phyloP scores from a whole-genome alignment of 2,329 filamentous ascomycete species.

The Magnaporthiopsis rhizophila region DNA sequence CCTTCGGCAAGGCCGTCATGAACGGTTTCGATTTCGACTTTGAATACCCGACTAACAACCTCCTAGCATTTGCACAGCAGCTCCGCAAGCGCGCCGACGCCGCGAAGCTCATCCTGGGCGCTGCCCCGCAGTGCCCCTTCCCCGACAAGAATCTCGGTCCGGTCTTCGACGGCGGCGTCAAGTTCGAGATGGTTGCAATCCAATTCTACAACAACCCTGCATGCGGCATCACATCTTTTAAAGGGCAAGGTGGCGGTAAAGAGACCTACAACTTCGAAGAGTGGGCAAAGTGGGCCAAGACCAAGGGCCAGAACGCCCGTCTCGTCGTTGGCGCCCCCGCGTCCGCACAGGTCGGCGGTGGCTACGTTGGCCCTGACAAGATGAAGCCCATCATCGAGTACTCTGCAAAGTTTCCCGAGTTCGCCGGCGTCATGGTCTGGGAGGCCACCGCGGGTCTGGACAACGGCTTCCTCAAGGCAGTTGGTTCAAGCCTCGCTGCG shows the following conservation, averaged over 20 bases:
- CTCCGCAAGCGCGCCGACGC: slow-evolving; percentile 50
- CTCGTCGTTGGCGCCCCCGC: slow-evolving; percentile 56
- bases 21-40: slow-evolving; percentile 77
- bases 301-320: slow-evolving; percentile 49
- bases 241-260: slow-evolving; percentile 28
- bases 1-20: slow-evolving; percentile 57
- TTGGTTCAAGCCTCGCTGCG: slow-evolving; percentile 47
- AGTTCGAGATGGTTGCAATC: slow-evolving; percentile 53
- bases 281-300: slow-evolving; percentile 57
- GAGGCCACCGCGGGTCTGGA: slow-evolving; percentile 51
- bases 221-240: slow-evolving; percentile 50
- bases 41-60: slow-evolving; percentile 48
- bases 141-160: slow-evolving; percentile 52
- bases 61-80: slow-evolving; percentile 50
- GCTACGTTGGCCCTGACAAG: slow-evolving; percentile 39
- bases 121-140: slow-evolving; percentile 61
- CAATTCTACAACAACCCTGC: slow-evolving; percentile 62
- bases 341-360: slow-evolving; percentile 42
- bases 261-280: slow-evolving; percentile 49
- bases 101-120: slow-evolving; percentile 50
- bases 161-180: slow-evolving; percentile 41
- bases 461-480: background rate
- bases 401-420: slow-evolving; percentile 46
- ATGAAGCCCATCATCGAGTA: slow-evolving; percentile 45
- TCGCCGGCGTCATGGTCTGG: slow-evolving; percentile 65